A percentile compares a stretch with the other conserved stretches of the same genome.
These are phyloP conservation scores for Hepatocystis sp. DNA, from an alignment of 169 alveolate species.

Conservation along the genomic window DNA sequence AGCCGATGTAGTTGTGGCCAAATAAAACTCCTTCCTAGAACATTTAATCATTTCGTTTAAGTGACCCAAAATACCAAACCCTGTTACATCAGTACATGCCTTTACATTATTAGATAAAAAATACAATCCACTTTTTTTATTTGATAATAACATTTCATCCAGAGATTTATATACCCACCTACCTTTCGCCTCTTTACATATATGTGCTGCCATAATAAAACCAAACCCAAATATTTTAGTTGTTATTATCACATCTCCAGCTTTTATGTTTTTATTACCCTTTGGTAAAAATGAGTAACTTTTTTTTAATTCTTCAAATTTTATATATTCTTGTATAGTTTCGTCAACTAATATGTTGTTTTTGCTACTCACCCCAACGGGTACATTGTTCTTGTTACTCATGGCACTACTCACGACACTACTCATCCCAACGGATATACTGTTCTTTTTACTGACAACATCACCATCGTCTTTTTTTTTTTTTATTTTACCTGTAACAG, in stretches of 20 bases:
- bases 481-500: constrained; percentile 73
- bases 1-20: background rate
- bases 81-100: constrained; percentile 77
- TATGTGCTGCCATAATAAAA: constrained; percentile 77
- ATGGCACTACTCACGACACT: too few species aligned
- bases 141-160: constrained; percentile 75
- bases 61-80: constrained; percentile 74
- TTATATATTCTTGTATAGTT: background rate
- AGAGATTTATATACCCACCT: constrained; percentile 75
- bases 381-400: too few species aligned
- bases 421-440: too few species aligned
- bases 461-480: background rate
- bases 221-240: constrained; percentile 74
- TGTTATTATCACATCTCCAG: constrained; percentile 66
- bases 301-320: constrained; percentile 26
- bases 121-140: constrained; percentile 63
- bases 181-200: constrained; percentile 70
- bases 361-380: background rate
- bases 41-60: constrained; percentile 74
- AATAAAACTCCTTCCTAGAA: constrained; percentile 60
- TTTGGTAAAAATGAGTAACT: constrained; percentile 51
- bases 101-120: constrained; percentile 52
- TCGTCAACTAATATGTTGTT: background rate
- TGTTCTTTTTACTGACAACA: background rate
- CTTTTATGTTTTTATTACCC: constrained; percentile 42